phyloP scores from a whole-genome alignment of 2,329 filamentous ascomycete genomes.

The Aureobasidium sp. region DNA sequence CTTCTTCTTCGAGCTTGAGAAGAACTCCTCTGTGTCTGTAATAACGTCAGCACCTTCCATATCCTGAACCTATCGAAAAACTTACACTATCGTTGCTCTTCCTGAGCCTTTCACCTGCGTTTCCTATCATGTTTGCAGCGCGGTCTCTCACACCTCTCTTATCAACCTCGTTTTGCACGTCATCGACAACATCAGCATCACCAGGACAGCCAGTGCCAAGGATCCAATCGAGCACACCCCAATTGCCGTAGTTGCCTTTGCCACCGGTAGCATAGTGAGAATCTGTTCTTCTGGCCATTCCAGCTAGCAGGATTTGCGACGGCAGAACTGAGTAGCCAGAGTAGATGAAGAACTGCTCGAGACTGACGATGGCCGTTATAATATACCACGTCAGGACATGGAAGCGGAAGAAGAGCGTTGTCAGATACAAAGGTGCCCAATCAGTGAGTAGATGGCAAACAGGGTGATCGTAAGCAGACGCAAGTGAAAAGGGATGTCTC shows the following conservation, averaged over 20 bases:
- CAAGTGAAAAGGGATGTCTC: slow-evolving; percentile 53
- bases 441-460: slow-evolving; percentile 55
- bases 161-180: slow-evolving; percentile 49
- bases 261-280: slow-evolving; percentile 48
- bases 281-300: slow-evolving; percentile 52
- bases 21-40: neutral
- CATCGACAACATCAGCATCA: slow-evolving; percentile 46
- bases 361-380: slow-evolving; percentile 54
- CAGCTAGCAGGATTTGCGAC: slow-evolving; percentile 50
- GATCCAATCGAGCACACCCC: slow-evolving; percentile 57
- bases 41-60: neutral
- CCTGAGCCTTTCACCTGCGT: slow-evolving; percentile 25
- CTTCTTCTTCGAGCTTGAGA: neutral
- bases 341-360: slow-evolving; percentile 60
- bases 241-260: slow-evolving; percentile 51
- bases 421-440: slow-evolving; percentile 59
- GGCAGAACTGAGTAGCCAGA: slow-evolving; percentile 60
- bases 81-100: slow-evolving; percentile 7
- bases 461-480: slow-evolving; percentile 63
- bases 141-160: slow-evolving; percentile 47
- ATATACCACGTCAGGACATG: slow-evolving; percentile 68
- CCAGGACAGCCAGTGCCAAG: slow-evolving; percentile 44
- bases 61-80: neutral
- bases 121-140: slow-evolving; percentile 27
- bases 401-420: slow-evolving; percentile 57